phyloP scores from a whole-genome alignment of 768 basidiomycete species.

The Termitomyces eurrhizus region DNA sequence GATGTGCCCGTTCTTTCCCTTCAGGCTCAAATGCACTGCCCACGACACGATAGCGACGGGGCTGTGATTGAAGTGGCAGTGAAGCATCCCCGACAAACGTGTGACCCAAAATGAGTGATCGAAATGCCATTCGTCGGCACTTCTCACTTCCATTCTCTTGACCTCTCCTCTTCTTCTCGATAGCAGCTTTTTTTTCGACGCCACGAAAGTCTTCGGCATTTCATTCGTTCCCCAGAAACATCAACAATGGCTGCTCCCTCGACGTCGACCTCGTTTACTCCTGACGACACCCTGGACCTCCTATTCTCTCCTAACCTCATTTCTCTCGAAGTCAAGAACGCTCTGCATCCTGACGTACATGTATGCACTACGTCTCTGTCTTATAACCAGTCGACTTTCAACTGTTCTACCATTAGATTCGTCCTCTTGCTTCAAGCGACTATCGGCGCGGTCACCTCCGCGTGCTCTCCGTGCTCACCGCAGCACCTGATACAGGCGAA shows the following conservation, averaged over 20 bases:
- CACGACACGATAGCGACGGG: neutral
- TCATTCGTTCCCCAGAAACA: neutral
- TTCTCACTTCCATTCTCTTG: neutral
- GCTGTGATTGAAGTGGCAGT: neutral
- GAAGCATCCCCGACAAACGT: neutral
- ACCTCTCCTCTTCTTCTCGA: neutral
- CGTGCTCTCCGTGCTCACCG: slow-evolving; percentile 75
- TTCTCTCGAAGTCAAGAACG: slow-evolving; percentile 53
- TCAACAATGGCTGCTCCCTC: slow-evolving; percentile 11
- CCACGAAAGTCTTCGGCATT: no score
- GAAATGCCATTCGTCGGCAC: neutral
- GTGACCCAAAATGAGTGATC: neutral
- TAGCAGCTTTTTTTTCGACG: neutral
- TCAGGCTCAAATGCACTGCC: neutral
- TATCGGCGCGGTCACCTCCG: slow-evolving; percentile 76
- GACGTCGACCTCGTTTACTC: slow-evolving; percentile 37
- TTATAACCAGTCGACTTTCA: neutral
- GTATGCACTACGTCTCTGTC: slow-evolving; percentile 6
- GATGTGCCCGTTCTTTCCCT: neutral
- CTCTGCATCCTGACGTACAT: slow-evolving; percentile 55
- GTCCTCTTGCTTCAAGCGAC: slow-evolving; percentile 89
- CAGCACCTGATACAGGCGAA: slow-evolving; percentile 64
- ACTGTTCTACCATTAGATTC: slow-evolving; percentile 50
- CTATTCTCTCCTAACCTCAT: slow-evolving; percentile 74
- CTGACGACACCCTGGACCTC: slow-evolving; percentile 68